A percentile compares a stretch with the other conserved stretches of the same genome.
These are phyloP conservation scores for Suillus spraguei DNA, from an alignment of 768 basidiomycete species.

Conservation along the genomic window DNA sequence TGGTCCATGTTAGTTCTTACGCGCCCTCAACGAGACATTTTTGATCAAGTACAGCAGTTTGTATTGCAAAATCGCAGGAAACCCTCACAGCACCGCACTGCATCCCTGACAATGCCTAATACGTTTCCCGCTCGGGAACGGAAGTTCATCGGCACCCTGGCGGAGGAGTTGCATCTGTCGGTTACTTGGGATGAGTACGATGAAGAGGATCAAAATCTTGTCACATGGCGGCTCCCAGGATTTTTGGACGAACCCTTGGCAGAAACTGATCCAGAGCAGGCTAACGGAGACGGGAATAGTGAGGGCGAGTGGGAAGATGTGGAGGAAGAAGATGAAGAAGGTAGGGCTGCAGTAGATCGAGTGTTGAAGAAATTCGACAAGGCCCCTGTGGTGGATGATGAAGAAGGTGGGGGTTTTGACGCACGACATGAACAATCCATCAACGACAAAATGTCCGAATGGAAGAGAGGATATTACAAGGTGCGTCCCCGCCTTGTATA, in stretches of 20 bases:
- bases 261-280: conserved; percentile 34
- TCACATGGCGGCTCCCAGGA: conserved; percentile 66
- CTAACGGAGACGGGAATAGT: conserved; percentile 52
- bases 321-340: conserved; percentile 69
- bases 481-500: conserved; percentile 42
- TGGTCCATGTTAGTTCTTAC: conserved; percentile 55
- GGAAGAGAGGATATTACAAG: conserved; percentile 91
- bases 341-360: conserved; percentile 70
- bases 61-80: conserved; percentile 49
- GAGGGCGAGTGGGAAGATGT: conserved; percentile 52
- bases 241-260: conserved; percentile 37
- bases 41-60: conserved; percentile 78
- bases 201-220: conserved; percentile 76
- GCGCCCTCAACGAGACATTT: conserved; percentile 71
- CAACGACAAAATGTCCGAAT: conserved; percentile 85
- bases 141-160: conserved; percentile 75
- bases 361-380: conserved; percentile 88
- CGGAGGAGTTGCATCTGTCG: conserved; percentile 73
- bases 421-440: conserved; percentile 72
- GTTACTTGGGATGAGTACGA: conserved; percentile 95
- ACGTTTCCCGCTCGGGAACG: conserved; percentile 80
- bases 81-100: conserved; percentile 33
- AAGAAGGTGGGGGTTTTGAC: conserved; percentile 77
- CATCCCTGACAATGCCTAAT: conserved; percentile 70
- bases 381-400: conserved; percentile 74